Evolutionary conservation across 768 basidiomycete genomes (phyloP).

Genomic region (Boletus insuetus): DNA sequence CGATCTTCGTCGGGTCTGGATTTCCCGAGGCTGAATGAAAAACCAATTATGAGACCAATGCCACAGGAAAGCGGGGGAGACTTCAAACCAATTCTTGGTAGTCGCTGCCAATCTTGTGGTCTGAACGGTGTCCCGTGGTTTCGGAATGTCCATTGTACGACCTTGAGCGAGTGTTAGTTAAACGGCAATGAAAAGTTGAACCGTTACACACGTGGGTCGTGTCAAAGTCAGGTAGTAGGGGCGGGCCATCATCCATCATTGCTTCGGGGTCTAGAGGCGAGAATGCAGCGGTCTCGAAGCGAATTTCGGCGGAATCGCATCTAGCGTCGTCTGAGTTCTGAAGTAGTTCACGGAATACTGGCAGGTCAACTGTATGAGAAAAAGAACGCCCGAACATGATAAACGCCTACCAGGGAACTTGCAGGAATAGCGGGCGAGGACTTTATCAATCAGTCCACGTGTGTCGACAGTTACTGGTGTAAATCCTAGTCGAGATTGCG

Average conservation of each 20-base stretch:
- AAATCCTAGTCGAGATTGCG: neutral
- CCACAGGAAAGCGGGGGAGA: neutral
- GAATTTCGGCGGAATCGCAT: no score
- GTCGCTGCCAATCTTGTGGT: neutral
- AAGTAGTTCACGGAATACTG: no score
- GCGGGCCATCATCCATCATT: neutral
- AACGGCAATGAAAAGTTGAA: neutral
- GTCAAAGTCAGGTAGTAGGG: neutral
- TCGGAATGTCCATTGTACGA: neutral
- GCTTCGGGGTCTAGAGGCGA: no score
- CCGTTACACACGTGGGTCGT: neutral
- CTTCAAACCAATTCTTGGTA: neutral
- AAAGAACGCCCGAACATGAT: neutral
- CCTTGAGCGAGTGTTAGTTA: neutral
- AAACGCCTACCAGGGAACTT: neutral
- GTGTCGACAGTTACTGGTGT: neutral
- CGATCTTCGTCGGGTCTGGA: neutral
- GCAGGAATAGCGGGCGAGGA: constrained; percentile 3
- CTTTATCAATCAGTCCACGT: neutral
- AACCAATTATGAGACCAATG: neutral
- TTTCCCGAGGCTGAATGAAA: neutral
- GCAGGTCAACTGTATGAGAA: no score
- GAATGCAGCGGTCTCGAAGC: no score
- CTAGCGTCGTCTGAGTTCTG: no score
- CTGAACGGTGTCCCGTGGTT: neutral